These are phyloP conservation scores for Pelargonium australe DNA, from an alignment of 441 rosid genomes.

Conservation along the genomic window DNA sequence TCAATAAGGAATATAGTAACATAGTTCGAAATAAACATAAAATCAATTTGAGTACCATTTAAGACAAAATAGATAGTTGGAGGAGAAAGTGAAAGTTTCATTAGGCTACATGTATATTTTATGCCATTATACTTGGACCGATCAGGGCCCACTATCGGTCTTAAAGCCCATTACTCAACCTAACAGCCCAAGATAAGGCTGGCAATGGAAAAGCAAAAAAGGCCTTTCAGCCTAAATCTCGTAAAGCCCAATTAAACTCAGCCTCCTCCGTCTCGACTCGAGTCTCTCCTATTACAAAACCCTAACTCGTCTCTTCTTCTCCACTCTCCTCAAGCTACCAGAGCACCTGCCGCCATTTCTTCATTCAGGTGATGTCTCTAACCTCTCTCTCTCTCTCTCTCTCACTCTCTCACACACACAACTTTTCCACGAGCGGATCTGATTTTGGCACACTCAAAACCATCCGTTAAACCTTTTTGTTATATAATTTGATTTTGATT, in stretches of 20 bases:
- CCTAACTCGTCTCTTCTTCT: conserved; percentile 7
- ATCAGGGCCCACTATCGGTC: too few species aligned
- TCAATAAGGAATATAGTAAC: too few species aligned
- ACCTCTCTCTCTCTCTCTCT: not conserved
- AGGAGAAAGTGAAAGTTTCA: too few species aligned
- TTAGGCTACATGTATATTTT: too few species aligned
- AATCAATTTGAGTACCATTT: too few species aligned
- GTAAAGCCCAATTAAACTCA: not conserved
- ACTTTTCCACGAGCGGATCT: not conserved
- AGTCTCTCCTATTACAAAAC: conserved; percentile 14
- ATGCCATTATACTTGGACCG: too few species aligned
- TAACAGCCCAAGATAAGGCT: too few species aligned
- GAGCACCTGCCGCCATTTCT: conserved; percentile 14
- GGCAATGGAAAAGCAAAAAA: too few species aligned
- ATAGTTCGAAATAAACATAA: too few species aligned
- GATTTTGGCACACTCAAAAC: not conserved
- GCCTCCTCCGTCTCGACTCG: not conserved
- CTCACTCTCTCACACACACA: not conserved
- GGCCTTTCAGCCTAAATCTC: not conserved
- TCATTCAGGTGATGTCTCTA: conserved; percentile 10
- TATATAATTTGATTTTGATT: not conserved
- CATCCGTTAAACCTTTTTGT: not conserved
- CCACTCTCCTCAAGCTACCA: not conserved
- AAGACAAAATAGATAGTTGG: too few species aligned
- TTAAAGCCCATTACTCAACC: too few species aligned